Conservation (phyloP, 495 filamentous ascomycete genomes). For the Talaromyces ruber region DNA sequence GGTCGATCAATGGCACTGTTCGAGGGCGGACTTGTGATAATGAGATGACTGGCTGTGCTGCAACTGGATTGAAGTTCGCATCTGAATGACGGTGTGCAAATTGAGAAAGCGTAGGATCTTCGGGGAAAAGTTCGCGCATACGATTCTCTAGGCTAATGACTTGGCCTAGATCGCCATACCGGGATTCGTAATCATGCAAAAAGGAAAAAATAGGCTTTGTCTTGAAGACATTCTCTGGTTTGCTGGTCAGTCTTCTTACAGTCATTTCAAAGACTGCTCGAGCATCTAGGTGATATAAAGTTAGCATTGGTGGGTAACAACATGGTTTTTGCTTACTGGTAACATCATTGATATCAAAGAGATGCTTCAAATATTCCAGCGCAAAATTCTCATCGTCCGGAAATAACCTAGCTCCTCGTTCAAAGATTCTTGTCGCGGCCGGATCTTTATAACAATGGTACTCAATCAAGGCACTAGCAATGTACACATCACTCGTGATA, state of each 20-base stretch:
- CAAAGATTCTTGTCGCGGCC: conserved; percentile 88
- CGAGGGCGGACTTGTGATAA: conserved; percentile 68
- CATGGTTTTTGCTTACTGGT: conserved; percentile 61
- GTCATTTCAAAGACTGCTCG: conserved; percentile 90
- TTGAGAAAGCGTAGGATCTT: conserved; percentile 64
- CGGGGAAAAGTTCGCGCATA: conserved; percentile 86
- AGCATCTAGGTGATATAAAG: conserved; percentile 54
- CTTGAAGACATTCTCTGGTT: conserved; percentile 61
- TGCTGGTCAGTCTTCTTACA: conserved; percentile 66
- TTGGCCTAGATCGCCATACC: conserved; percentile 83
- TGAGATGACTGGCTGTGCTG: conserved; percentile 74
- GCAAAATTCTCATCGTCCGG: conserved; percentile 87
- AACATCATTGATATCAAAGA: conserved; percentile 81
- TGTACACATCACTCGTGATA: conserved; percentile 87
- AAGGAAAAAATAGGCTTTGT: conserved; percentile 77
- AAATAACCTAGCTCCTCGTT: conserved; percentile 85
- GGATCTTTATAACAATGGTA: conserved; percentile 92
- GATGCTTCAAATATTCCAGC: conserved; percentile 88
- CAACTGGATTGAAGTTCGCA: conserved; percentile 64
- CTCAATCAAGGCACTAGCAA: conserved; percentile 82
- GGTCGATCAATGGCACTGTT: conserved; percentile 40
- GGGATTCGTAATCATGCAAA: conserved; percentile 91
- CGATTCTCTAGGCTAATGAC: conserved; percentile 83
- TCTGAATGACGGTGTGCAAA: conserved; percentile 71
- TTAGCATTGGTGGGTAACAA: background rate